A percentile compares a stretch with the other conserved stretches of the same genome.
phyloP scores from a whole-genome alignment of 495 filamentous ascomycete species.

The Cairneyella variabilis region DNA sequence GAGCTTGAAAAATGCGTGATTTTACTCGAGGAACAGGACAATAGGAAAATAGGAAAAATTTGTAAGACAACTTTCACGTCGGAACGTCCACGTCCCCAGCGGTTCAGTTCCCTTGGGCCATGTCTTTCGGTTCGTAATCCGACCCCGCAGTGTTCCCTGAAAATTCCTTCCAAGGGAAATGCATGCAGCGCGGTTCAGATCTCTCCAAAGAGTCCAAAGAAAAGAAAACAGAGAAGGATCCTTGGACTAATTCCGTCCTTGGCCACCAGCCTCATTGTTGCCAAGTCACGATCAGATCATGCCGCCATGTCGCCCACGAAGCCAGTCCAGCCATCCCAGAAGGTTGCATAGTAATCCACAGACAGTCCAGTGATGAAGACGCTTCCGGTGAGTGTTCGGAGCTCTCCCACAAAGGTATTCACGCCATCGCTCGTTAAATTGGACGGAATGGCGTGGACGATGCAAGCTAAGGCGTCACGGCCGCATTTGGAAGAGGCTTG shows the following conservation, averaged over 20 bases:
- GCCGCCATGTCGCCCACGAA: constrained; percentile 35
- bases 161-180: no score
- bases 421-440: constrained; percentile 30
- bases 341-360: constrained; percentile 42
- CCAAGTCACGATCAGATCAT: not conserved
- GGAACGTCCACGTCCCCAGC: no score
- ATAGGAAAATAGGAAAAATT: no score
- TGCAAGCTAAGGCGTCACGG: constrained; percentile 33
- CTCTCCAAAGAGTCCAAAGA: no score
- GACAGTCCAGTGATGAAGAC: constrained; percentile 42
- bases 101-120: no score
- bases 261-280: not conserved
- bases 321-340: constrained; percentile 38
- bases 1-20: no score
- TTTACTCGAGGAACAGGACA: no score
- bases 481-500: constrained; percentile 25
- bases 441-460: constrained; percentile 43
- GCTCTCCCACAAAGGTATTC: constrained; percentile 33
- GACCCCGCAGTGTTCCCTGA: no score
- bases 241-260: not conserved
- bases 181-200: no score
- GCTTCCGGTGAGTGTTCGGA: constrained; percentile 35
- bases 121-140: no score
- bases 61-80: no score
- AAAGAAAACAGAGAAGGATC: not conserved